Percentiles rank a stretch among this genome's conserved stretches.
phyloP scores from a whole-genome alignment of 176 grass and related monocot species.

The Cenchrus purpureus region DNA sequence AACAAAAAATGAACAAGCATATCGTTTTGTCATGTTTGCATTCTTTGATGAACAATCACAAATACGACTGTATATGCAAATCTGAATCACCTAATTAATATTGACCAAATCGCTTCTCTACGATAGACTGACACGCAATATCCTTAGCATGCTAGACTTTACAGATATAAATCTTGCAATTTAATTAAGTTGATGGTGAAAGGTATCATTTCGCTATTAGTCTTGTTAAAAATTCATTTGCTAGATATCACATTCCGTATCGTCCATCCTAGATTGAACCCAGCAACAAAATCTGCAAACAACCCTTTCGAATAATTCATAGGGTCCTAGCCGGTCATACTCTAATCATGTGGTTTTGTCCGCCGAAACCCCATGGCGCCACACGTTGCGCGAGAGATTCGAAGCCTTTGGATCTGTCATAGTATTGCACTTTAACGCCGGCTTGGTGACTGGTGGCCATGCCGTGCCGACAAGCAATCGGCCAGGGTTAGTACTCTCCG shows the following conservation, averaged over 20 bases:
- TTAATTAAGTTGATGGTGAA: not conserved
- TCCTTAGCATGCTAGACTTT: not conserved
- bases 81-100: not conserved
- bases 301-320: not conserved
- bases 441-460: not conserved
- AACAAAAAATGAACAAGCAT: not conserved
- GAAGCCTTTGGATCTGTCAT: constrained; percentile 13
- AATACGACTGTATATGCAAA: not conserved
- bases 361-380: constrained; percentile 18
- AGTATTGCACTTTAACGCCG: not conserved
- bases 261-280: not conserved
- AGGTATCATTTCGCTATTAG: not conserved
- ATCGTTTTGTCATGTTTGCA: not conserved
- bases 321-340: constrained; percentile 7
- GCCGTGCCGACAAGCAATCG: constrained; percentile 35
- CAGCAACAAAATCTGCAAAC: not conserved
- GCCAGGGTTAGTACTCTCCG: not conserved
- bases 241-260: not conserved
- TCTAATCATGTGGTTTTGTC: constrained; percentile 23
- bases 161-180: not conserved
- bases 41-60: not conserved
- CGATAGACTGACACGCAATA: not conserved
- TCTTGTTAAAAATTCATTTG: not conserved
- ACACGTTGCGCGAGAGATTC: not conserved
- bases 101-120: not conserved